Base-by-base conservation (phyloP, 345 rosid species). In the Trapa bicornis region DNA sequence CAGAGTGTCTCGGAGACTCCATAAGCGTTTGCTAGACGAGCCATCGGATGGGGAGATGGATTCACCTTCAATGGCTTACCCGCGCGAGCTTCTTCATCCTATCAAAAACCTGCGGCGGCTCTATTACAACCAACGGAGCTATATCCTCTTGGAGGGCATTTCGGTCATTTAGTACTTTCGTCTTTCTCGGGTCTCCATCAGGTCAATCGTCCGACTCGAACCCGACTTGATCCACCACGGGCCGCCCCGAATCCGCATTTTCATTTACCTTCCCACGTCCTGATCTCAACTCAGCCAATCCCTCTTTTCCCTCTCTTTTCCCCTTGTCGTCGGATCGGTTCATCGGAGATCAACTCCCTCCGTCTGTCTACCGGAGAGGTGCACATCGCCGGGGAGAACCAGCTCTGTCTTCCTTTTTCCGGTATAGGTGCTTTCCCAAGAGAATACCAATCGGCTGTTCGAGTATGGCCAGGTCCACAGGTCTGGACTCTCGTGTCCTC, bases 401-500 rank as follows among this genome's bases (percentile, higher is more conserved):
- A 39, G 7, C 39, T 29, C 66, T 17, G 37, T 13, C 32, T 12
- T 42, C 37, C 15, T 0, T 57, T 68, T 61, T 29, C 70, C 53
- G 65, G 78, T 56, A 57, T 58, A 43, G 57, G 88, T 87, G 91
- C 89, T 78, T 53, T 79, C 90, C 2, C 89, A 87, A 48, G 96
- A 85, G 70, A 83, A 73, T 80, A 72, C 81, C 61, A 86, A 84
- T 75, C 86, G 91, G 87, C 78, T 83, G 37, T 82, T 73, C 13
- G 95, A 85, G 64, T 82, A 75, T 52, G 77, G 78, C 62, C 73
- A 86, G 0, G 84, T 78, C 60, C 84, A 83, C 39, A 78, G 77
- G 65, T 53, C 86, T 3, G 86, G 84, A 0, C 89, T 91, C 80
- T 75, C 85, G 41, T 91, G 94, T 92, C 83, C 94, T 4, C 96